These are phyloP conservation scores for Gossypium gossypioides DNA, from an alignment of 441 rosid species.

Conservation along the genomic window DNA sequence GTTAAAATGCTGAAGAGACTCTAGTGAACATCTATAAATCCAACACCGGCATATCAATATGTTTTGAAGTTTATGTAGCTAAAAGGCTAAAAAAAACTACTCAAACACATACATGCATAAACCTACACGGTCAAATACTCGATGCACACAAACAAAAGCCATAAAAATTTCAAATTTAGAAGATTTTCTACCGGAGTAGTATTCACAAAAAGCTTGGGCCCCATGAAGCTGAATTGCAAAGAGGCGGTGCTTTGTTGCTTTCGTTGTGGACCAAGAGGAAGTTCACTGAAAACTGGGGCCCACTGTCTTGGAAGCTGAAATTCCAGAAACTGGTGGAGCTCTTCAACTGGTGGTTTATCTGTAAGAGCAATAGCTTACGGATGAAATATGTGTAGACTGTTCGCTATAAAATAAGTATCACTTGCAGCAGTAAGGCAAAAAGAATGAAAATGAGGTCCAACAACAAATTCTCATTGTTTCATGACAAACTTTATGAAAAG, in stretches of 20 bases:
- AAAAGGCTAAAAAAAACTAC: background rate
- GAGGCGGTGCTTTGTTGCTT: conserved; percentile 42
- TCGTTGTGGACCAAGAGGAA: conserved; percentile 57
- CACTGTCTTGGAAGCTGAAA: conserved; percentile 64
- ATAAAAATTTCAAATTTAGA: background rate
- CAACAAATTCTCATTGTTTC: background rate
- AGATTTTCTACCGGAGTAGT: conserved; percentile 34
- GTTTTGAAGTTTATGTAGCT: background rate
- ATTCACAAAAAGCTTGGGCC: conserved; percentile 61
- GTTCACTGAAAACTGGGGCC: conserved; percentile 69
- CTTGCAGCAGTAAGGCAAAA: background rate
- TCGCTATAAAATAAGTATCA: background rate
- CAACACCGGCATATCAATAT: background rate
- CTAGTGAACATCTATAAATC: background rate
- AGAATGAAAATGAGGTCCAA: background rate
- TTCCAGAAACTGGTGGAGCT: conserved; percentile 64
- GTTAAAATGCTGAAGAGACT: background rate
- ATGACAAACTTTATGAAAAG: background rate
- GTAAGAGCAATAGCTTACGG: conserved; percentile 3
- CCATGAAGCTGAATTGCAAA: conserved; percentile 56
- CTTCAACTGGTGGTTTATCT: conserved; percentile 69
- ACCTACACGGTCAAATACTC: background rate
- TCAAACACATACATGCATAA: background rate
- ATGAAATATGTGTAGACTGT: background rate
- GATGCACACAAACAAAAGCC: background rate